Evolutionary conservation across 2,329 filamentous ascomycete species (phyloP).

Genomic region (Verticillium alfalfae): DNA sequence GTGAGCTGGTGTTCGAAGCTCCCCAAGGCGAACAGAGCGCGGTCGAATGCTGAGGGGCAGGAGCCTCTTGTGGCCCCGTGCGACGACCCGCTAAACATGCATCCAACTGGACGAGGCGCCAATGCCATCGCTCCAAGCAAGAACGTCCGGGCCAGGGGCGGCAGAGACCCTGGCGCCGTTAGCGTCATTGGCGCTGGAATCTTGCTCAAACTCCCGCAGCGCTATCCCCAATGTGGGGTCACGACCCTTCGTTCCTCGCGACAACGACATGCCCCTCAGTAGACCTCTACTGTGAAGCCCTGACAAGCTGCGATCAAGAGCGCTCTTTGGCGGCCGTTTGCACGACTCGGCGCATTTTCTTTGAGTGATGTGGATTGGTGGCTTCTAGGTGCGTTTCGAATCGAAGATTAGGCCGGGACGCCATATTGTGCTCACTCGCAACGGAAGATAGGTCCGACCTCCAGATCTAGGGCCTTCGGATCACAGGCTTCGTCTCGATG

Average conservation of each 20-base stretch:
- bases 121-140: neutral
- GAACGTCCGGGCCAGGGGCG: neutral
- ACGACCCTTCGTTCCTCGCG: neutral
- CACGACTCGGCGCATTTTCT: neutral
- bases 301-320: neutral
- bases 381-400: neutral
- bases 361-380: neutral
- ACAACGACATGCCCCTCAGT: neutral
- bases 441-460: neutral
- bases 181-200: constrained; percentile 10
- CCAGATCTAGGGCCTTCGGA: neutral
- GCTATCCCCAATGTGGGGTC: neutral
- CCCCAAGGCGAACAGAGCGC: neutral
- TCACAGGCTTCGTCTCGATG: neutral
- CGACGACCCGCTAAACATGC: neutral
- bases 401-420: neutral
- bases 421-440: neutral
- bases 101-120: neutral
- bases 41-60: neutral
- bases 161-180: constrained; percentile 6
- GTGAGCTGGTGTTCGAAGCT: neutral
- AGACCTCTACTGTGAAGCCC: neutral
- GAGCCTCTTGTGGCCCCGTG: neutral
- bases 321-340: neutral
- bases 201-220: constrained; percentile 14